phyloP scores from a whole-genome alignment of 2,329 filamentous ascomycete species.

The Dothidotthia symphoricarpi region DNA sequence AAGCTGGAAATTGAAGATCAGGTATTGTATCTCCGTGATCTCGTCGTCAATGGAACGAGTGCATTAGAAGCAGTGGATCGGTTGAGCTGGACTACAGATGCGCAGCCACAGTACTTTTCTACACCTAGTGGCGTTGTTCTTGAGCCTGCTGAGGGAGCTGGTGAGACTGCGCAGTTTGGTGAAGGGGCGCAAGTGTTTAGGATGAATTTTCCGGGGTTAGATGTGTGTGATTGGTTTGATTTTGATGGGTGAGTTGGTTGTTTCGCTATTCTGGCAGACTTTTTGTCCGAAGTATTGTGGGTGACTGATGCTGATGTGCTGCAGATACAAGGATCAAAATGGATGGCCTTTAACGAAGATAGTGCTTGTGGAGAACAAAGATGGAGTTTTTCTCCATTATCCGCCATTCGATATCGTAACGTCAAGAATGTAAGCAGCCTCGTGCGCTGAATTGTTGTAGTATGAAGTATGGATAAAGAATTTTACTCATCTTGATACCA shows the following conservation, averaged over 20 bases:
- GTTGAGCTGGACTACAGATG: slow-evolving; percentile 23
- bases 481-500: too few species aligned
- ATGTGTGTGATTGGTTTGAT: slow-evolving; percentile 34
- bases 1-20: slow-evolving; percentile 26
- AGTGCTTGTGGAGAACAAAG: slow-evolving; percentile 21
- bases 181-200: slow-evolving; percentile 28
- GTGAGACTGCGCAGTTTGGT: slow-evolving; percentile 25
- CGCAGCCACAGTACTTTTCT: slow-evolving; percentile 20
- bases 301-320: background rate
- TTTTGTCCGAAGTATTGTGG: too few species aligned
- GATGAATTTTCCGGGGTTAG: slow-evolving; percentile 25
- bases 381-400: slow-evolving; percentile 27
- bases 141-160: slow-evolving; percentile 26
- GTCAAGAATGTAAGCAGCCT: slow-evolving; percentile 2
- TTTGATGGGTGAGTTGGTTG: slow-evolving; percentile 27
- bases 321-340: slow-evolving; percentile 30
- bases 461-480: too few species aligned
- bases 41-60: slow-evolving; percentile 29
- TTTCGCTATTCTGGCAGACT: too few species aligned
- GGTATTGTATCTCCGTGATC: slow-evolving; percentile 27
- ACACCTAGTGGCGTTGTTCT: slow-evolving; percentile 23
- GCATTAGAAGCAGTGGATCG: slow-evolving; percentile 31
- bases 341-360: slow-evolving; percentile 34
- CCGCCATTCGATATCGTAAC: slow-evolving; percentile 32
- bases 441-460: too few species aligned